Percentiles rank a stretch among this genome's conserved stretches.
Conservation (phyloP, 345 rosid genomes). For the Ailanthus altissimus region DNA sequence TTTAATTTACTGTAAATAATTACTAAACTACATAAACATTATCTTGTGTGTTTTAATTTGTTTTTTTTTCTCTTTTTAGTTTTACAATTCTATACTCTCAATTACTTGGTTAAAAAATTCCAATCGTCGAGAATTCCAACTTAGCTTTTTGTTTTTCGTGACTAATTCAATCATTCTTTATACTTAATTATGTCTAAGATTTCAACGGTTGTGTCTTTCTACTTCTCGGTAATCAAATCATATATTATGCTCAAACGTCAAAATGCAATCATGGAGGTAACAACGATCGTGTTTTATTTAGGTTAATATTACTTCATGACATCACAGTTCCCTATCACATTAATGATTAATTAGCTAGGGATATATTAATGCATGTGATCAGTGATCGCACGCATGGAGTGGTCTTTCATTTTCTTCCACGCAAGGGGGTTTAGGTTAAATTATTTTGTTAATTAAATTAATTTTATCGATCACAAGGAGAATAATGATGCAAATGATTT, state of each 20-base stretch:
- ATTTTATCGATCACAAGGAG: no score
- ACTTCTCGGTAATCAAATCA: constrained; percentile 7
- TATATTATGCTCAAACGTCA: not conserved
- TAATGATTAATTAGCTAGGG: no score
- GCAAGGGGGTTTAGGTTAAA: not conserved
- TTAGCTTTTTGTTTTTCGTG: not conserved
- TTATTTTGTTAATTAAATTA: not conserved
- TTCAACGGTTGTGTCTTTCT: not conserved
- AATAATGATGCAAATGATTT: not conserved
- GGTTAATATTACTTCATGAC: no score
- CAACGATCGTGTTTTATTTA: not conserved
- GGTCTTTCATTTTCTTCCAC: not conserved
- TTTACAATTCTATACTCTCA: no score
- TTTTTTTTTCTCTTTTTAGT: no score
- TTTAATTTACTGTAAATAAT: no score
- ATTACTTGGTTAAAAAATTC: no score
- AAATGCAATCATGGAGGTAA: not conserved
- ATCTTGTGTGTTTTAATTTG: no score
- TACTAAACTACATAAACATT: no score
- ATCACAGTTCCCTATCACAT: no score
- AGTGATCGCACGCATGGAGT: constrained; percentile 7
- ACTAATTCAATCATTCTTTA: not conserved
- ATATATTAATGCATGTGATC: constrained; percentile 9
- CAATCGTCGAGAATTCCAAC: no score
- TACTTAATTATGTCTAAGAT: not conserved